Base-by-base conservation (phyloP, 2,329 filamentous ascomycete species). In the Juglanconis juglandina region DNA sequence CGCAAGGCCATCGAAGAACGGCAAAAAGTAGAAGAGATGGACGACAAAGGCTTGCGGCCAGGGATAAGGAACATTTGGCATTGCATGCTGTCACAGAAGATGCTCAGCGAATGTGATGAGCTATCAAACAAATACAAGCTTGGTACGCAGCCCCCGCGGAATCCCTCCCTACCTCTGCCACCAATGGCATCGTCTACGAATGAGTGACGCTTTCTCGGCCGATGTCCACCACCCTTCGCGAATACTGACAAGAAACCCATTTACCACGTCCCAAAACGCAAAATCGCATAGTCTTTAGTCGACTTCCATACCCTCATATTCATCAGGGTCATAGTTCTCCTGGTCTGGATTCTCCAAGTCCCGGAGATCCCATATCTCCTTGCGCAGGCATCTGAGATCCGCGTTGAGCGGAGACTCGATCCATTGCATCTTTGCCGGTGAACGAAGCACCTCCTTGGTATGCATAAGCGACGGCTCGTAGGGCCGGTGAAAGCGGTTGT, bases 1-100 rank as follows among this genome's bases (percentile, higher is more conserved):
- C 74, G 93, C 91, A 8, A 81, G 94, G 68, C 92, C 92, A 7
- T 71, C 83, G 46, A 89, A 83, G 76, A 92, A 58, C 1, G 51
- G 57, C 39, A 66, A 64, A 53, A 64, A 35, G 35, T 64, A 55
- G 37, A 30, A 46, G 62, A 42, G 34, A 13, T 14, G 4, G 32
- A 3, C 37, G 14, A 24, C 14, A 24, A 49, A 17, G 14, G 3
- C 30, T 42, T 14, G 30, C 39, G 35, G 30, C 9, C 14, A n/a
- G 14, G 35, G 14, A 11, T 11, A 17, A 8, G 24, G 17, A 51
- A 14, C 34, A 44, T 34, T 2, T 24, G 24, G 41, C 37, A 51
- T 7, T 8, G 13, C 55, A 50, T 57, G 46, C 34, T 44, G 41
- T 35, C 8, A 6, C 41, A 37, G 14, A 24, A 34, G 30, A 44